Base-by-base conservation (phyloP, 169 alveolate genomes). In the Plasmodium blacklocki region DNA sequence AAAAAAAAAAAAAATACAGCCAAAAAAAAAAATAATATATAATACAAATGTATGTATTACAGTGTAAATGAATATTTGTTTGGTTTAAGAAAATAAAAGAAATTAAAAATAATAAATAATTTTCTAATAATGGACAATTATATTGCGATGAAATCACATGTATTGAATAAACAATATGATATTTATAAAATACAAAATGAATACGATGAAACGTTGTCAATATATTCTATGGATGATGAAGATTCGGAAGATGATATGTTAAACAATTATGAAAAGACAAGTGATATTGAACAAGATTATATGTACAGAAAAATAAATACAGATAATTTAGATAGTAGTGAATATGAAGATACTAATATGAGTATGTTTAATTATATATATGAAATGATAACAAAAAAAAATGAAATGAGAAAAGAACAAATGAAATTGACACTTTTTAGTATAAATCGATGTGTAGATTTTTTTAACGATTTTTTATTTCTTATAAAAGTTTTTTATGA, bases 371-470 rank as follows among this genome's bases (percentile, higher is more conserved):
- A 63, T 7, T 75, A 75, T 63, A 32, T 68, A 52, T 62, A 12
- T 29, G 88, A 60, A 45, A 60, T 45, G 74, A 29, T 74, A 64
- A 47, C 15, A 4, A 3, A 52, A 45, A 74, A 62, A 19, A 74
- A 32, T 47, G 74, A 75, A 63, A 6, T 75, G 15, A 60, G 88
- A 47, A 75, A 62, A 19, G 32, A 49, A 49, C 88, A 75, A 75
- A 63, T 54, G 56, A 75, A 75, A 23, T 11, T 23, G 43, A 75
- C 66, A 15, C 6, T 75, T 18, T 63, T 49, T 63, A 63, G 88
- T 43, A 26, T 49, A n/a, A 52, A n/a, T 14, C 47, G 88, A 67
- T 75, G 74, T 75, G 59, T 63, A 15, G 67, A 75, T 47, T 63
- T 75, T 23, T 7, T 75, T 75, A 75, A 75, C 39, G 74, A 75